Percentiles rank a stretch among this genome's conserved stretches.
Conservation (phyloP, 2,329 filamentous ascomycete genomes). For the Fusarium multiceps region DNA sequence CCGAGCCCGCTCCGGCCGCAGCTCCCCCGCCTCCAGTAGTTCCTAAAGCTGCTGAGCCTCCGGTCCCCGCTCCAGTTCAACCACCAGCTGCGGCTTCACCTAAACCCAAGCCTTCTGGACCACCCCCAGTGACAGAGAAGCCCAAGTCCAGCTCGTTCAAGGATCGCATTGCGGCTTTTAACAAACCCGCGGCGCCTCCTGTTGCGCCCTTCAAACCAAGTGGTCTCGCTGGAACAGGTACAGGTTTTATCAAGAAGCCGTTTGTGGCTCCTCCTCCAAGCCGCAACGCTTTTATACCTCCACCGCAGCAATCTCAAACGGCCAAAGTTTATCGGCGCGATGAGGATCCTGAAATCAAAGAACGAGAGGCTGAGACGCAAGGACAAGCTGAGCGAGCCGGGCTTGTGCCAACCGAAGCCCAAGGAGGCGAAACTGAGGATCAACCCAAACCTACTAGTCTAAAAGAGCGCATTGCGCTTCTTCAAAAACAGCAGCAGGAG, state of each 20-base stretch:
- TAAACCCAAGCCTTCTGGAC: conserved; percentile 62
- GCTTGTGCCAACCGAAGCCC: conserved; percentile 58
- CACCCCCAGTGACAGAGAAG: conserved; percentile 79
- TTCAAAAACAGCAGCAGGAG: conserved; percentile 94
- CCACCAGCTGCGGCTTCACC: conserved; percentile 43
- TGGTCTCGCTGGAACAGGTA: conserved; percentile 65
- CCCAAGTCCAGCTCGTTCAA: conserved; percentile 82
- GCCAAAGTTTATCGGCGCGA: conserved; percentile 86
- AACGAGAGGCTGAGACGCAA: conserved; percentile 72
- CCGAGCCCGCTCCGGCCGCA: conserved; percentile 50
- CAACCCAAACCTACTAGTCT: conserved; percentile 91
- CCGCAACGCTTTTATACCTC: conserved; percentile 88
- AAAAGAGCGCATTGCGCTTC: conserved; percentile 92
- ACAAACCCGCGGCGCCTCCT: conserved; percentile 86
- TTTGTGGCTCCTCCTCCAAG: conserved; percentile 96
- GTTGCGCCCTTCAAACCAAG: conserved; percentile 89
- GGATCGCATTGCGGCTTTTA: conserved; percentile 97
- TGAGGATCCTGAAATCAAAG: conserved; percentile 80
- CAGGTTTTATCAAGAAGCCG: conserved; percentile 91
- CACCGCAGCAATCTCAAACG: conserved; percentile 74
- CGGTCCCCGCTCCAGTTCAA: conserved; percentile 43
- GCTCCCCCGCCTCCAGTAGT: conserved; percentile 34
- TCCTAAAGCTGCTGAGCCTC: conserved; percentile 52
- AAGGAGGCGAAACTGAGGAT: conserved; percentile 73
- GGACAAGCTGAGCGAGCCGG: conserved; percentile 77